Conservation (phyloP, 1,139 yeast species). For the Magnusiomyces tetraspermus region DNA sequence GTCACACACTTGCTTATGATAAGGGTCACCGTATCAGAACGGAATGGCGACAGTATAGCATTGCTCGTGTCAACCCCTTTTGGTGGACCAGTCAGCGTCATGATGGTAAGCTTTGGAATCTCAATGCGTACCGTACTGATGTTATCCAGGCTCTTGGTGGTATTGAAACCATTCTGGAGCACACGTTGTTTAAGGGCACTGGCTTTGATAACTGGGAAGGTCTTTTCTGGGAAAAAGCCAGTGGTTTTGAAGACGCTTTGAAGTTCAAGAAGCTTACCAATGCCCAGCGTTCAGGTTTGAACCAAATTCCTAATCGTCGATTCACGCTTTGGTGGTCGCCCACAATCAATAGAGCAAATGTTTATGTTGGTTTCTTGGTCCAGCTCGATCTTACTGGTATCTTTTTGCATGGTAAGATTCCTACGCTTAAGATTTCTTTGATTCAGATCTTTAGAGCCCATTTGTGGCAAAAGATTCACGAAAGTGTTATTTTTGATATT, state of each 20-base stretch:
- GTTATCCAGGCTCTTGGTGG: slow-evolving; percentile 97
- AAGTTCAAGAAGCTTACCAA: slow-evolving; percentile 90
- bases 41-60: slow-evolving; percentile 64
- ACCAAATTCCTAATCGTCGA: slow-evolving; percentile 95
- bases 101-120: slow-evolving; percentile 93
- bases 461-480: slow-evolving; percentile 98
- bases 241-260: slow-evolving; percentile 94
- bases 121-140: slow-evolving; percentile 87
- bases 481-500: slow-evolving; percentile 83
- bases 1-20: slow-evolving; percentile 90
- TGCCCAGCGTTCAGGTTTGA: slow-evolving; percentile 94
- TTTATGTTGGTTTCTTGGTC: slow-evolving; percentile 93
- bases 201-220: slow-evolving; percentile 99
- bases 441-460: slow-evolving; percentile 97
- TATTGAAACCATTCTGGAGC: slow-evolving; percentile 90
- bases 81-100: slow-evolving; percentile 96
- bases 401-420: slow-evolving; percentile 94
- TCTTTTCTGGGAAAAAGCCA: slow-evolving; percentile 92
- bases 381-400: slow-evolving; percentile 96
- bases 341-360: slow-evolving; percentile 94
- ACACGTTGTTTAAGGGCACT: slow-evolving; percentile 89
- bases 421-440: slow-evolving; percentile 87
- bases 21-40: slow-evolving; percentile 84
- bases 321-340: slow-evolving; percentile 99
- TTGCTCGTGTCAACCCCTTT: slow-evolving; percentile 72